phyloP scores from a whole-genome alignment of 495 filamentous ascomycete species.

The Acidomyces sp. region DNA sequence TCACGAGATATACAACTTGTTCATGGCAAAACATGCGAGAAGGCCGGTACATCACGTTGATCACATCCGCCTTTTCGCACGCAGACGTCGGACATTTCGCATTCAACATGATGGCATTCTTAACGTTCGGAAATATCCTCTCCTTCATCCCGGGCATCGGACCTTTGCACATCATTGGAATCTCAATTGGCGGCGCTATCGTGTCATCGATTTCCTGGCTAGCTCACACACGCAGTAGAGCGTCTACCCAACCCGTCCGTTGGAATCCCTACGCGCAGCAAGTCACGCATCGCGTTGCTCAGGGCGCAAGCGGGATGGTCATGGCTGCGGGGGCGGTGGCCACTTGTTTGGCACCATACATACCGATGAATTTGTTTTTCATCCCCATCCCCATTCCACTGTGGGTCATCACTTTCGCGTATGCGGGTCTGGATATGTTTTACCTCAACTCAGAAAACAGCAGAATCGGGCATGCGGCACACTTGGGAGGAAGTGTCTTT shows the following conservation, averaged over 20 bases:
- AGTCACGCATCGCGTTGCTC: background rate
- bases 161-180: slow-evolving; percentile 5
- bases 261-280: background rate
- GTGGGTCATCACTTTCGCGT: slow-evolving; percentile 19
- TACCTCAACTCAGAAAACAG: slow-evolving; percentile 15
- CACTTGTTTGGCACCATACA: slow-evolving; percentile 13
- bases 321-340: slow-evolving; percentile 25
- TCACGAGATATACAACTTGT: slow-evolving; percentile 7
- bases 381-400: slow-evolving; percentile 25
- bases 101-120: slow-evolving; percentile 24
- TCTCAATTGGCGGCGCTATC: slow-evolving; percentile 22
- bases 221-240: background rate
- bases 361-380: slow-evolving; percentile 14
- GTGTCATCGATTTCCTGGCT: slow-evolving; percentile 12
- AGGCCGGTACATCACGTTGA: slow-evolving; percentile 19
- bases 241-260: background rate
- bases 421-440: slow-evolving; percentile 22
- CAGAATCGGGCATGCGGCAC: slow-evolving; percentile 24
- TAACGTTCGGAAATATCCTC: slow-evolving; percentile 22
- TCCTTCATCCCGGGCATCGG: slow-evolving; percentile 15
- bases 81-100: slow-evolving; percentile 6
- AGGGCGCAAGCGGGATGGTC: slow-evolving; percentile 26
- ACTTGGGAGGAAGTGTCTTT: slow-evolving; percentile 26
- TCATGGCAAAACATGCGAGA: slow-evolving; percentile 9
- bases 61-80: slow-evolving; percentile 27